Evolutionary conservation across 352 stramenopile genomes (phyloP).

Genomic region (Phytophthora sp.): DNA sequence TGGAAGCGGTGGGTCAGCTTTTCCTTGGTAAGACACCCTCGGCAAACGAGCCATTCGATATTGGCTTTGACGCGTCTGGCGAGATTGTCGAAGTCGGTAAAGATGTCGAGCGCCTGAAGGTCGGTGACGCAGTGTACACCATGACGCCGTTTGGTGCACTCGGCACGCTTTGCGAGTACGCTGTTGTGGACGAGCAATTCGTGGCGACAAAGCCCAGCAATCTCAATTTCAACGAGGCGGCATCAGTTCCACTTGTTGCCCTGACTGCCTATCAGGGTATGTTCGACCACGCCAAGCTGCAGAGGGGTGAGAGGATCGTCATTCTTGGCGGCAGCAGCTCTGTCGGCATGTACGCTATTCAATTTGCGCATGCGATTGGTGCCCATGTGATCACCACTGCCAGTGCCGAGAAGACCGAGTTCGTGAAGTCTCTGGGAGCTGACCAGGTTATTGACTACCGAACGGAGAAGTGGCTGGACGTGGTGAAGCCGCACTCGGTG

Average conservation of each 20-base stretch:
- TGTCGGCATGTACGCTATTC: slow-evolving; percentile 58
- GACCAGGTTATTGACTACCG: slow-evolving; percentile 45
- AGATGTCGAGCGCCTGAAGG: slow-evolving; percentile 43
- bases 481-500: slow-evolving; percentile 32
- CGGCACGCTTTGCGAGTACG: slow-evolving; percentile 45
- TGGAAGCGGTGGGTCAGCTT: slow-evolving; percentile 32
- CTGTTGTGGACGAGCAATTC: slow-evolving; percentile 20
- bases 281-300: slow-evolving; percentile 17
- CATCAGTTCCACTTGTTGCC: slow-evolving; percentile 24
- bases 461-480: slow-evolving; percentile 36
- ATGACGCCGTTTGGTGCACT: slow-evolving; percentile 7
- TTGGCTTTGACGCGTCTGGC: slow-evolving; percentile 69
- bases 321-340: slow-evolving; percentile 62
- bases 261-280: slow-evolving; percentile 40
- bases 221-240: slow-evolving; percentile 46
- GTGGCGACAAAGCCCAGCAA: slow-evolving; percentile 43
- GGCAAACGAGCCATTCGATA: slow-evolving; percentile 29
- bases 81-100: slow-evolving; percentile 26
- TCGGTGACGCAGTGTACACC: slow-evolving; percentile 45
- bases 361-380: slow-evolving; percentile 53
- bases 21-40: slow-evolving; percentile 33
- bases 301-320: slow-evolving; percentile 40
- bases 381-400: slow-evolving; percentile 34
- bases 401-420: slow-evolving; percentile 33
- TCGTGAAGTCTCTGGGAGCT: slow-evolving; percentile 32